A percentile compares a stretch with the other conserved stretches of the same genome.
phyloP scores from a whole-genome alignment of 1,284 basidiomycete species.

The Tilletia setariae region DNA sequence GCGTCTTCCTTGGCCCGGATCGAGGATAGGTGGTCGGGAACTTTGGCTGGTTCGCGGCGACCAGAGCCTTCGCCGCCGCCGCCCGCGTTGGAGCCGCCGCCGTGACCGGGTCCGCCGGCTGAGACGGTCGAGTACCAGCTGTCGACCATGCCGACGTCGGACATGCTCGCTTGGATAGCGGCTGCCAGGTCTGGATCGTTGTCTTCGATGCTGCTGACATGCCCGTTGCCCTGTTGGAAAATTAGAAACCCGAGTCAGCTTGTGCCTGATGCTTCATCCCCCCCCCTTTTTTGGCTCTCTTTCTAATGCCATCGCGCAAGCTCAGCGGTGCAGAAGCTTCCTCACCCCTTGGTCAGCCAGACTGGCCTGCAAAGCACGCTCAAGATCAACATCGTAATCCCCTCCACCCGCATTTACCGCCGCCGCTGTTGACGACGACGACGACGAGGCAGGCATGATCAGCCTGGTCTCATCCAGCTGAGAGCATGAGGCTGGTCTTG shows the following conservation, averaged over 20 bases:
- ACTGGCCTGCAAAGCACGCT: constrained; percentile 2
- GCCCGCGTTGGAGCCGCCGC: too few relatives aligned
- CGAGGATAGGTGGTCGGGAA: not conserved
- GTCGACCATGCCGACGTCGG: constrained; percentile 3
- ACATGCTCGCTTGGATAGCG: constrained; percentile 9
- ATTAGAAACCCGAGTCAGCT: too few relatives aligned
- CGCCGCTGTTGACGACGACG: too few relatives aligned
- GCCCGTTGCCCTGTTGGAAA: not conserved
- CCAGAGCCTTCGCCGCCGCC: too few relatives aligned
- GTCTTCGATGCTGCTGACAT: not conserved
- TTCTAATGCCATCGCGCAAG: not conserved
- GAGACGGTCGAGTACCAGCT: constrained; percentile 5
- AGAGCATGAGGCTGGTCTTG: too few relatives aligned
- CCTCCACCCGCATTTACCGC: too few relatives aligned
- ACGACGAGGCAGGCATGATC: too few relatives aligned
- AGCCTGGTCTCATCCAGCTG: too few relatives aligned
- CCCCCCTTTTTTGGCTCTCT: too few relatives aligned
- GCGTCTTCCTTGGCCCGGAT: not conserved
- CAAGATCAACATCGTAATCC: constrained; percentile 4
- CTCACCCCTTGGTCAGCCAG: not conserved
- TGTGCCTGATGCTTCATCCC: too few relatives aligned
- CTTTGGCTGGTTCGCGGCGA: not conserved
- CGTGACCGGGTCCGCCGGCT: not conserved
- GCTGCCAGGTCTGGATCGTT: constrained; percentile 3
- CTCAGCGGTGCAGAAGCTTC: not conserved